phyloP scores from a whole-genome alignment of 306 rosid species.

The Casuarina cunninghamiana region DNA sequence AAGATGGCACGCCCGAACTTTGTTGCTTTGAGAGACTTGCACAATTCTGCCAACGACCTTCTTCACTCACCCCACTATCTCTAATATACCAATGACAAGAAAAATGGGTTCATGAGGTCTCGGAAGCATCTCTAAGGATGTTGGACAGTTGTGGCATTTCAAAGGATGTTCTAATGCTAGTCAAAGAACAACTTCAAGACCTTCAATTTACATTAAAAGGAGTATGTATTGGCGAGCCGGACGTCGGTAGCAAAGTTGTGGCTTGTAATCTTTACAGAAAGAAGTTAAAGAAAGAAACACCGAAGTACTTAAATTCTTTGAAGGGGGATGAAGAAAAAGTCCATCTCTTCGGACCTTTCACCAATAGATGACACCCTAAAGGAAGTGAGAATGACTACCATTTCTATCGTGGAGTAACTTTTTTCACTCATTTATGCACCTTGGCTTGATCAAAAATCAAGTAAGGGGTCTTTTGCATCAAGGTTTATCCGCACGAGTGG shows the following conservation, averaged over 20 bases:
- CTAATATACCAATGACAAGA: constrained; percentile 37
- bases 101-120: constrained; percentile 52
- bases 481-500: constrained; percentile 32
- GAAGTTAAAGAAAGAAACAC: constrained; percentile 54
- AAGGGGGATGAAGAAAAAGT: constrained; percentile 40
- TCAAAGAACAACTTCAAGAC: constrained; percentile 56
- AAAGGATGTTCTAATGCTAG: constrained; percentile 52
- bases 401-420: constrained; percentile 54
- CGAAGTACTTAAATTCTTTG: constrained; percentile 51
- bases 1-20: constrained; percentile 49
- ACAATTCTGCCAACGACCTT: constrained; percentile 53
- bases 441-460: constrained; percentile 44
- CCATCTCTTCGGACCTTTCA: not conserved
- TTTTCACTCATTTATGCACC: constrained; percentile 52
- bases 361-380: constrained; percentile 37
- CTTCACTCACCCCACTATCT: constrained; percentile 51
- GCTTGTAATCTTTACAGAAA: constrained; percentile 46
- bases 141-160: constrained; percentile 58
- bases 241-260: constrained; percentile 32
- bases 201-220: constrained; percentile 50
- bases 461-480: constrained; percentile 33
- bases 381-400: constrained; percentile 49
- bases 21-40: constrained; percentile 52
- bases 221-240: constrained; percentile 35
- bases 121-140: constrained; percentile 57